Percentiles rank a stretch among this genome's conserved stretches.
These are phyloP conservation scores for Linnemannia exigua DNA, from an alignment of 192 early-diverging fungal species.

Conservation along the genomic window DNA sequence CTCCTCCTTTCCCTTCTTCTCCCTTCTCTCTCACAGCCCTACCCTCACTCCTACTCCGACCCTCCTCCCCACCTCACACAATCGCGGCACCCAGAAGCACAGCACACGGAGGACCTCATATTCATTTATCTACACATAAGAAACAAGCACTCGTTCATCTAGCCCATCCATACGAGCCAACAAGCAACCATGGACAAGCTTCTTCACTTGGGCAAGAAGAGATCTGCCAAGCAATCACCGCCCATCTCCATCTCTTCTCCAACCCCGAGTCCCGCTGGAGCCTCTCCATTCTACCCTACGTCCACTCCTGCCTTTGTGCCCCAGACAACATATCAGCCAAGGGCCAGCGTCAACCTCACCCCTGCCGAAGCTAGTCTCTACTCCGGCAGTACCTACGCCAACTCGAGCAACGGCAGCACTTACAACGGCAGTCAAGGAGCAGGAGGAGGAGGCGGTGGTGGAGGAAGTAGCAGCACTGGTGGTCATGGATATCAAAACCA, in stretches of 20 bases:
- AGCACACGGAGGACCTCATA: background rate
- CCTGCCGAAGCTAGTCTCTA: slow-evolving; percentile 28
- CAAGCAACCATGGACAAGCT: slow-evolving; percentile 42
- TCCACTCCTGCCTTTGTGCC: slow-evolving; percentile 30
- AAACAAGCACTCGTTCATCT: background rate
- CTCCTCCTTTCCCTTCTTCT: background rate
- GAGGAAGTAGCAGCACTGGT: background rate
- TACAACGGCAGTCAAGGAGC: slow-evolving; percentile 7
- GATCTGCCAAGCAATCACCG: slow-evolving; percentile 38
- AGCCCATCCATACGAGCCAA: background rate
- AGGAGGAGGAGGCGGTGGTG: background rate
- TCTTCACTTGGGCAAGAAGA: slow-evolving; percentile 56
- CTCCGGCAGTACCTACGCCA: slow-evolving; percentile 21
- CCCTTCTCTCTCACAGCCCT: slow-evolving; percentile 6
- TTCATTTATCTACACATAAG: background rate
- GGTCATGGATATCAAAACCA: slow-evolving; percentile 36
- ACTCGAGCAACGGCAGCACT: slow-evolving; percentile 7
- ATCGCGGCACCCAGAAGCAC: no score
- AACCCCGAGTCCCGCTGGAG: slow-evolving; percentile 35
- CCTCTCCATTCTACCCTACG: slow-evolving; percentile 27
- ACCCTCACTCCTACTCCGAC: background rate
- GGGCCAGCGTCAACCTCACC: slow-evolving; percentile 35
- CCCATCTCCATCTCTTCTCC: slow-evolving; percentile 54
- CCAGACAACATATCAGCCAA: slow-evolving; percentile 50
- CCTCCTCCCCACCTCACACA: background rate